Percentiles rank a stretch among this genome's conserved stretches.
Conservation (phyloP, 2,329 filamentous ascomycete species). For the Diaporthe sp. region DNA sequence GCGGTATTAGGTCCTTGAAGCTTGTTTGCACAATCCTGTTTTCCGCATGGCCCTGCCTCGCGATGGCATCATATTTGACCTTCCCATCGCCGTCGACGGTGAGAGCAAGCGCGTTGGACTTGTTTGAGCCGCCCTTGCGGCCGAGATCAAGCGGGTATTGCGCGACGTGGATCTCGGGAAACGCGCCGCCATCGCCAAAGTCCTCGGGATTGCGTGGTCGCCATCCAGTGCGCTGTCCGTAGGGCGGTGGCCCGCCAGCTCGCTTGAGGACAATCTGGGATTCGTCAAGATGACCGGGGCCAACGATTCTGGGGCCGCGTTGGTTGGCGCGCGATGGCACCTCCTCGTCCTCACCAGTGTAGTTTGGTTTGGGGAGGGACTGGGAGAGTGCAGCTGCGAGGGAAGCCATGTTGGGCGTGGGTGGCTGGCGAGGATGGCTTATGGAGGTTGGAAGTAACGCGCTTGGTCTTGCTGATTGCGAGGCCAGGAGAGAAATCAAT, state of each 20-base stretch:
- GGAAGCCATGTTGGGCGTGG: conserved; percentile 69
- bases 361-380: conserved; percentile 90
- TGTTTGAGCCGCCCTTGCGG: conserved; percentile 75
- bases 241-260: conserved; percentile 83
- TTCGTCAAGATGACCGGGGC: conserved; percentile 84
- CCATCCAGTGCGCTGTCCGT: conserved; percentile 91
- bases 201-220: conserved; percentile 89
- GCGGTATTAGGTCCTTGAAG: conserved; percentile 96
- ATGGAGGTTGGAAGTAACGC: conserved; percentile 15
- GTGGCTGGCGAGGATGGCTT: conserved; percentile 19
- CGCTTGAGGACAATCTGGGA: conserved; percentile 87
- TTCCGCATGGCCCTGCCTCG: conserved; percentile 87
- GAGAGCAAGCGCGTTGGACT: conserved; percentile 90
- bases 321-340: conserved; percentile 78
- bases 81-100: conserved; percentile 93
- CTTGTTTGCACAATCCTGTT: conserved; percentile 91
- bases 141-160: conserved; percentile 98
- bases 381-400: conserved; percentile 80
- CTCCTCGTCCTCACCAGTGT: conserved; percentile 91
- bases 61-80: conserved; percentile 96
- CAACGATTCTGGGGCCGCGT: conserved; percentile 86
- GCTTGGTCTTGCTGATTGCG: neutral
- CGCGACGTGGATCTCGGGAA: conserved; percentile 92
- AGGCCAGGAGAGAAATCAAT: conserved; percentile 17
- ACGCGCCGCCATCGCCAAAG: conserved; percentile 95